Base-by-base conservation (phyloP, 2,329 filamentous ascomycete genomes). In the Alternaria gansuensis region DNA sequence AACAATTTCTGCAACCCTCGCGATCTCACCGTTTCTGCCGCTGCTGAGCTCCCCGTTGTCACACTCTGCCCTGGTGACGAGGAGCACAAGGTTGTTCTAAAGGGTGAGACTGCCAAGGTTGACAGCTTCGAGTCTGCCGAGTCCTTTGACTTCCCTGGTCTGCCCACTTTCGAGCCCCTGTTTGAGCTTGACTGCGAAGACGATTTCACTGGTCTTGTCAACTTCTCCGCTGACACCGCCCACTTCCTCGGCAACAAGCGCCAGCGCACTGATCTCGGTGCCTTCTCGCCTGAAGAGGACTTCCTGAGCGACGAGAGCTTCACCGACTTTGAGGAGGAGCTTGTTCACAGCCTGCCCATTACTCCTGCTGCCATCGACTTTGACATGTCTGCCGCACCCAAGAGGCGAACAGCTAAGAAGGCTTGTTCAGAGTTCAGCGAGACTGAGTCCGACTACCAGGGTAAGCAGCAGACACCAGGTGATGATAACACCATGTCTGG, bases 121-220 rank as follows among this genome's bases (percentile, higher is more conserved):
- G 69, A 77, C 31, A 72, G 76, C 41, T 73, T 79, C 70, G 73
- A 80, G 67, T 52, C 67, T 34, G 41, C 60, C 21, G 63, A 71
- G n/a, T 49, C 68, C 14, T 72, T 71, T 55, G 79, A 83, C 67
- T 81, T 85, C 66, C 77, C 80, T 56, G 85, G 85, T 24, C 84
- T 95, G 29, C 89, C 90, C 26, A 82, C 84, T 8, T 96, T 96
- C 68, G 91, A 96, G 77, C 90, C 92, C 66, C 87, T 96, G 67
- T 95, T 93, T 24, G 93, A 96, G 71, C 85, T 97, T 56, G 93
- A 97, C 76, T 93, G 91, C 0, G 93, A 97, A 71, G 92, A 96
- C 84, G 92, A 95, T 75, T 92, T 96, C 71, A 89, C 87, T 75
- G 85, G 86, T 54, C 85, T 96, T 8, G 88, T 92, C 64, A 87